Percentiles rank a stretch among this genome's conserved stretches.
Evolutionary conservation across 2,329 filamentous ascomycete genomes (phyloP).

Genomic region (Pseudocercospora crystallina): DNA sequence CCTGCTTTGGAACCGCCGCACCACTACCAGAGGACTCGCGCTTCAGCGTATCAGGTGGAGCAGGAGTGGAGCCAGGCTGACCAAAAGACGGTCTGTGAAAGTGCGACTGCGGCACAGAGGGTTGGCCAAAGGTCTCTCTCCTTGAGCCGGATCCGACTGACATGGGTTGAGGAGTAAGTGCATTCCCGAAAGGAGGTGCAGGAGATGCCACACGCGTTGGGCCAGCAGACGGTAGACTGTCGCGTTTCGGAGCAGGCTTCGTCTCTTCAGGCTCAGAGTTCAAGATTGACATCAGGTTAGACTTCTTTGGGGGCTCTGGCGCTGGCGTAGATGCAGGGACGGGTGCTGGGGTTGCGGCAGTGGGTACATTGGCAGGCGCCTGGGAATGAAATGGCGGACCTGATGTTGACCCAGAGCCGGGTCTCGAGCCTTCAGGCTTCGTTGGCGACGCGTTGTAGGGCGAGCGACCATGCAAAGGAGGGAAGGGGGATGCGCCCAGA

Average conservation of each 20-base stretch:
- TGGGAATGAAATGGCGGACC: slow-evolving; percentile 8
- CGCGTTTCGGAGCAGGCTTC: slow-evolving; percentile 30
- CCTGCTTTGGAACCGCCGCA: slow-evolving; percentile 23
- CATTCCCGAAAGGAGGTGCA: slow-evolving; percentile 19
- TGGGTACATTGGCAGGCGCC: slow-evolving; percentile 3
- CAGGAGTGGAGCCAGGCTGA: slow-evolving; percentile 23
- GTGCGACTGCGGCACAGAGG: slow-evolving; percentile 27
- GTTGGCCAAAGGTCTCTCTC: slow-evolving; percentile 31
- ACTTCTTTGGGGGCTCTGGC: slow-evolving; percentile 38
- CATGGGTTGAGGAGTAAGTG: slow-evolving; percentile 19
- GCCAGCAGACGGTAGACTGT: slow-evolving; percentile 25
- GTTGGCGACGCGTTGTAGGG: slow-evolving; percentile 32
- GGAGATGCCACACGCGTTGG: slow-evolving; percentile 28
- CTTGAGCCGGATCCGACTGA: slow-evolving; percentile 22
- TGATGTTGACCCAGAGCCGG: slow-evolving; percentile 27
- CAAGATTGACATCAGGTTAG: slow-evolving; percentile 37
- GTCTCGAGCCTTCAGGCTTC: slow-evolving; percentile 33
- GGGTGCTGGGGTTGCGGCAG: slow-evolving; percentile 8
- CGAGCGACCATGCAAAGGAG: slow-evolving; percentile 21
- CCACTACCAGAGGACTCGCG: slow-evolving; percentile 27
- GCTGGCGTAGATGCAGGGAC: slow-evolving; percentile 26
- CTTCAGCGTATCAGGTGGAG: slow-evolving; percentile 25
- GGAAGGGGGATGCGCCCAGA: slow-evolving; percentile 19
- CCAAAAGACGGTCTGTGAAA: slow-evolving; percentile 26
- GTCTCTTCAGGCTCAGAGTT: slow-evolving; percentile 35